These are phyloP conservation scores for Neophaeococcomyces aloes DNA, from an alignment of 2,329 filamentous ascomycete species.

Conservation along the genomic window DNA sequence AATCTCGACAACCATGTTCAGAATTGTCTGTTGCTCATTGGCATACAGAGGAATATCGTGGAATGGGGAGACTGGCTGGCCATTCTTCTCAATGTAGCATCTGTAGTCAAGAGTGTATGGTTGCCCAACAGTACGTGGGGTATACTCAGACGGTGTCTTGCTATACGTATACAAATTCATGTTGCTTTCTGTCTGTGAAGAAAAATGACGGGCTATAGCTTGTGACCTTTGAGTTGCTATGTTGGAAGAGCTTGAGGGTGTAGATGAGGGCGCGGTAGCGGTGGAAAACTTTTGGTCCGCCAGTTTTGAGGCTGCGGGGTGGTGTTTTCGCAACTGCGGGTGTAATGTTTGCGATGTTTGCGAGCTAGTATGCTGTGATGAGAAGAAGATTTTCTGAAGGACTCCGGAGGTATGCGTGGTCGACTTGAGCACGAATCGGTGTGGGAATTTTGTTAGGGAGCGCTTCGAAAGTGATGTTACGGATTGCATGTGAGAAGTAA, in stretches of 20 bases:
- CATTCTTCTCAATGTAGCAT: constrained; percentile 97
- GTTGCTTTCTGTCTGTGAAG: constrained; percentile 24
- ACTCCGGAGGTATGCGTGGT: too few species aligned
- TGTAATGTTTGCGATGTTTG: constrained; percentile 9
- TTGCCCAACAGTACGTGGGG: constrained; percentile 74
- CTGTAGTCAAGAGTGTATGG: constrained; percentile 94
- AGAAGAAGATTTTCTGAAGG: too few species aligned
- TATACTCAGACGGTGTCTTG: constrained; percentile 58
- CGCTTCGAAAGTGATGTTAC: too few species aligned
- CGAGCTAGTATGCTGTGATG: constrained; percentile 6
- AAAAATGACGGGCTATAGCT: constrained; percentile 40
- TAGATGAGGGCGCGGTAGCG: constrained; percentile 17
- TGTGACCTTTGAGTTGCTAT: constrained; percentile 40
- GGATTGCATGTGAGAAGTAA: too few species aligned
- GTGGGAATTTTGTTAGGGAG: too few species aligned
- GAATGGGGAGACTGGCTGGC: constrained; percentile 84
- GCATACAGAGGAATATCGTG: constrained; percentile 97
- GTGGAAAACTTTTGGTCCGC: constrained; percentile 5
- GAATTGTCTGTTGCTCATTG: constrained; percentile 86
- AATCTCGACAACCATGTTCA: constrained; percentile 99
- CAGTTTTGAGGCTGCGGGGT: not conserved
- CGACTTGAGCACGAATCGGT: too few species aligned
- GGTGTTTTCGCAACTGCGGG: not conserved
- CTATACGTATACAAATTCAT: constrained; percentile 23
- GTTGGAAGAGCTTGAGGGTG: constrained; percentile 23